phyloP scores from a whole-genome alignment of 495 filamentous ascomycete species.

The Daldinia caldariorum region DNA sequence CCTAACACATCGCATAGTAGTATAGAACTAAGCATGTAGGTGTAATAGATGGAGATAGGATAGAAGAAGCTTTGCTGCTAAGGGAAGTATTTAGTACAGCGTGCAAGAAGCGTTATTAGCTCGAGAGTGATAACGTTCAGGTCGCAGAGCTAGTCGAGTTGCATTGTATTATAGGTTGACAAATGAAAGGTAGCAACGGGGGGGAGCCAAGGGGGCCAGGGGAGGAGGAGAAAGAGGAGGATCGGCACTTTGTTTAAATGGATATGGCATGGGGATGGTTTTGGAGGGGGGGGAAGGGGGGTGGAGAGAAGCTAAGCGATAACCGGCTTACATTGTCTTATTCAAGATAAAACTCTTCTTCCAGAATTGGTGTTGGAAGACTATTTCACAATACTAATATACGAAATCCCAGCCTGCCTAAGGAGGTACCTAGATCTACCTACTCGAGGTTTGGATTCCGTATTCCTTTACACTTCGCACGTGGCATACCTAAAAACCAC shows the following conservation, averaged over 20 bases:
- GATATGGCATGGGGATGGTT: conserved; percentile 23
- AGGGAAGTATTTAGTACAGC: conserved; percentile 21
- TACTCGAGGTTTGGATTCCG: conserved; percentile 9
- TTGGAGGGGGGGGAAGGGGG: no score
- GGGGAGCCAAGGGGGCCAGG: conserved; percentile 1
- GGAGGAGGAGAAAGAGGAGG: conserved; percentile 19
- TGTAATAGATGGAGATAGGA: not conserved
- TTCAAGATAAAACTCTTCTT: not conserved
- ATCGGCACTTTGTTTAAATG: conserved; percentile 42
- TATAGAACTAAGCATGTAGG: conserved; percentile 17
- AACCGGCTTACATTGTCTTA: conserved; percentile 6
- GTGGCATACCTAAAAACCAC: not conserved
- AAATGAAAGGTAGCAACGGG: conserved; percentile 13
- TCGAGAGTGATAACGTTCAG: not conserved
- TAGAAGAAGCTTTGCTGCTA: not conserved
- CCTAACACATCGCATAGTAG: conserved; percentile 12
- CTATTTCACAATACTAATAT: not conserved
- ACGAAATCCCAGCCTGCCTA: no score
- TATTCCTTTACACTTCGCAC: not conserved
- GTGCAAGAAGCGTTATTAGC: conserved; percentile 16
- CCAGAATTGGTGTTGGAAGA: not conserved
- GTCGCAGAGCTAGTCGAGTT: conserved; percentile 7
- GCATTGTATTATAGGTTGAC: conserved; percentile 1
- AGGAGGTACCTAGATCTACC: no score
- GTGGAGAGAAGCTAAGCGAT: conserved; percentile 2